phyloP scores from a whole-genome alignment of 805 yeast genomes.

The Wickerhamomyces queroliae region DNA sequence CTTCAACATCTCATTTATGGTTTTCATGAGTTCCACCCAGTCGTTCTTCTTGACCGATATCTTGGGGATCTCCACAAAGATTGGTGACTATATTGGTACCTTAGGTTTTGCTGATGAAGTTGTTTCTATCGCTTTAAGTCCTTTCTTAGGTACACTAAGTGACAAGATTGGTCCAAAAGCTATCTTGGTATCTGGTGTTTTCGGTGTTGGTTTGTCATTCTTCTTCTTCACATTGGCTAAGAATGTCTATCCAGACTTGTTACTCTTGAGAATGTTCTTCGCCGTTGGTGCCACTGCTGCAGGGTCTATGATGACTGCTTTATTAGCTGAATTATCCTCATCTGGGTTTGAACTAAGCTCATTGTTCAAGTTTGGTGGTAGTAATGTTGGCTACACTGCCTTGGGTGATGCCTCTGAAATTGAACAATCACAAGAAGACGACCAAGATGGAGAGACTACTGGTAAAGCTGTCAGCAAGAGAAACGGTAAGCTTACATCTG shows the following conservation, averaged over 20 bases:
- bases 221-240: conserved; percentile 42
- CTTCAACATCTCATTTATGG: conserved; percentile 34
- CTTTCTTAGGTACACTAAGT: conserved; percentile 56
- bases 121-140: conserved; percentile 45
- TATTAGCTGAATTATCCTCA: conserved; percentile 48
- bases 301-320: conserved; percentile 55
- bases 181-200: conserved; percentile 42
- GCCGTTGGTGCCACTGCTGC: conserved; percentile 53
- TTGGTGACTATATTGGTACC: conserved; percentile 42
- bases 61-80: conserved; percentile 22
- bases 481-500: conserved; percentile 53
- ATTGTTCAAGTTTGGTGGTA: conserved; percentile 10
- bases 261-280: conserved; percentile 47
- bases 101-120: conserved; percentile 57
- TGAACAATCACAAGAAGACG: conserved; percentile 7
- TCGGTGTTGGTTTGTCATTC: conserved; percentile 40
- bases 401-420: conserved; percentile 3
- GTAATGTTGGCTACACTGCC: conserved; percentile 4
- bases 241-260: conserved; percentile 42
- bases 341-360: conserved; percentile 33
- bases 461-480: conserved; percentile 18
- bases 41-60: conserved; percentile 37
- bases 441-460: conserved; percentile 9
- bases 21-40: conserved; percentile 37
- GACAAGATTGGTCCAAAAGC: conserved; percentile 60